These are phyloP conservation scores for Clarireedia monteithiana DNA, from an alignment of 2,329 filamentous ascomycete species.

Conservation along the genomic window DNA sequence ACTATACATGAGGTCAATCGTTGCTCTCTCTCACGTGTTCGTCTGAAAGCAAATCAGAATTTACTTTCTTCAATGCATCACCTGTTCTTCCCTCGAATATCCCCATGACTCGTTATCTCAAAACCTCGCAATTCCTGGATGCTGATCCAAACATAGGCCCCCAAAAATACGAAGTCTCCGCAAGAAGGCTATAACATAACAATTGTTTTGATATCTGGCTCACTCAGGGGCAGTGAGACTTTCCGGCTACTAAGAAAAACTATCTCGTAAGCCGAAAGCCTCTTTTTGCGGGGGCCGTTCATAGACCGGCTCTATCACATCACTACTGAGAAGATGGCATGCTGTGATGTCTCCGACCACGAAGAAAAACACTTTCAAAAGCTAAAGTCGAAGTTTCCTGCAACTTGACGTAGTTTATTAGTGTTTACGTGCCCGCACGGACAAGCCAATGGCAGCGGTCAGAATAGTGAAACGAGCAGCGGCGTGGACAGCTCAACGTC, in stretches of 20 bases:
- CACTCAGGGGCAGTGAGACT: too few species aligned
- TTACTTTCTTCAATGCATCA: too few species aligned
- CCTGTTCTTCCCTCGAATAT: too few species aligned
- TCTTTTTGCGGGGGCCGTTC: too few species aligned
- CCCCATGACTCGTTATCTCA: too few species aligned
- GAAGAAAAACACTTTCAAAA: not conserved
- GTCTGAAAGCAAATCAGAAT: not conserved
- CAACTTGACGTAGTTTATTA: not conserved
- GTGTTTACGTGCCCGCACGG: not conserved
- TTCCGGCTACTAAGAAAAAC: too few species aligned
- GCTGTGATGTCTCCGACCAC: too few species aligned
- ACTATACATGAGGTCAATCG: conserved; percentile 7
- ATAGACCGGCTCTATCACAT: not conserved
- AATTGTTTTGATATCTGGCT: too few species aligned
- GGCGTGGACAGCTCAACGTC: not conserved
- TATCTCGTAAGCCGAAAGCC: not conserved
- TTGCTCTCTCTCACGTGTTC: not conserved
- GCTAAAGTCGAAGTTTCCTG: not conserved
- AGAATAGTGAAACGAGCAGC: not conserved
- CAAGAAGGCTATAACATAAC: too few species aligned
- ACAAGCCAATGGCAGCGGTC: not conserved
- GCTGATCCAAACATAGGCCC: too few species aligned
- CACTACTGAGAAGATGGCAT: not conserved
- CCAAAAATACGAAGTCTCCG: too few species aligned
- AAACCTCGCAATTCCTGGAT: too few species aligned